A percentile compares a stretch with the other conserved stretches of the same genome.
These are phyloP conservation scores for Schizothecium vesticola DNA, from an alignment of 495 filamentous ascomycete species.

Conservation along the genomic window DNA sequence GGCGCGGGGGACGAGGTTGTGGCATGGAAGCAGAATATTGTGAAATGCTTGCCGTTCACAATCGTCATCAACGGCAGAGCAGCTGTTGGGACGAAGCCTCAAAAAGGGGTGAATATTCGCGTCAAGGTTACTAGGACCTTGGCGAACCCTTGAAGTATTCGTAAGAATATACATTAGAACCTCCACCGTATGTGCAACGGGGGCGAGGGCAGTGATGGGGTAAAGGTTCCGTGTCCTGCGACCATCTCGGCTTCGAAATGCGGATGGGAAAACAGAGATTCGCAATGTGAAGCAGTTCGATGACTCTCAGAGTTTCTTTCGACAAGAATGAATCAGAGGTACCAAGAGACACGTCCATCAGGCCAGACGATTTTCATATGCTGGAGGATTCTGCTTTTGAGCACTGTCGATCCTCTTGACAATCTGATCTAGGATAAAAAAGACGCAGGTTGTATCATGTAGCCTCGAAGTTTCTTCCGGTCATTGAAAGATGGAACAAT, in stretches of 20 bases:
- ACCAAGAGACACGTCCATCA: too few species aligned
- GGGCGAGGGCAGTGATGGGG: background rate
- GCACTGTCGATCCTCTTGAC: background rate
- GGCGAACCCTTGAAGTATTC: background rate
- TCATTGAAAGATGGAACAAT: too few species aligned
- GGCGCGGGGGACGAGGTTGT: constrained; percentile 9
- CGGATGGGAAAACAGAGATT: constrained; percentile 23
- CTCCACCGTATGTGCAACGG: background rate
- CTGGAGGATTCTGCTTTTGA: background rate
- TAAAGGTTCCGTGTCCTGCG: background rate
- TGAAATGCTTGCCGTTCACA: constrained; percentile 55
- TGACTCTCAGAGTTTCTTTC: too few species aligned
- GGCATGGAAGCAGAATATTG: constrained; percentile 63
- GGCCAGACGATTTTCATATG: too few species aligned
- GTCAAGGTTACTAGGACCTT: background rate
- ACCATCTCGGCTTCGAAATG: background rate
- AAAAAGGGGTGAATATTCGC: background rate
- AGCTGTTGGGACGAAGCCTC: background rate
- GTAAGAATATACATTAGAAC: background rate
- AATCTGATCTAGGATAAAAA: background rate
- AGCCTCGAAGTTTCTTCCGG: background rate
- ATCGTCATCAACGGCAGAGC: background rate
- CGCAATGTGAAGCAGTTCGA: background rate
- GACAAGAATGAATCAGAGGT: too few species aligned
- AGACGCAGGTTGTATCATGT: background rate